Evolutionary conservation across 257 asterid species (phyloP), one percentile per base, ranked within the genome.

Genomic region (Coffea eugenioides): DNA sequence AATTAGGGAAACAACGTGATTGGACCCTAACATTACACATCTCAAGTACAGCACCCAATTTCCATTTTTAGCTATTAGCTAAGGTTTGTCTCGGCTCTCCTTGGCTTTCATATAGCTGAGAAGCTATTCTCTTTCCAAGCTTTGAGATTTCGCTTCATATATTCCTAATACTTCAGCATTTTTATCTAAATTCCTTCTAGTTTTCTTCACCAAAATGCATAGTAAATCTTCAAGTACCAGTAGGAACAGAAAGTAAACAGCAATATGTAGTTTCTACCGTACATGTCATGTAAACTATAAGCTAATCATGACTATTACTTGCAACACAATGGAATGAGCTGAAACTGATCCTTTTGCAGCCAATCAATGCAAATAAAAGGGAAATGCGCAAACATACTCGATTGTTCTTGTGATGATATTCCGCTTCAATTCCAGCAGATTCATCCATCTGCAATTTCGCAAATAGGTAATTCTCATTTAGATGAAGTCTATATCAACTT

Each of bases 401-500:
- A 79, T 86, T 93, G 61, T 92, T 95, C 87, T 92, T 95, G 87
- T 92, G 98, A 83, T 95, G 98, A 90, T 95, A 95, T 83, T 95
- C 99, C 79, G 93, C 95, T 84, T 95, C 99, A 75, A 93, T 93
- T 80, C 99, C 98, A 20, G 97, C 97, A 80, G 97, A 85, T 81
- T 90, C 97, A 57, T 95, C 99, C 99, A 93, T 93, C 98, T 95
- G 91, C 88, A 84, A 76, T 76, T 83, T 71, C 81, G 81, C 11
- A 84, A 79, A 73, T 31, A 56, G 36, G 23, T 75, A 23, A 54
- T 52, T 56, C 14, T 59, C 56, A 15, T 43, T 68, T 61, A 75
- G 74, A 36, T 39, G 41, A 59, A 31, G 27, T 10, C 23, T 27
- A 12, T 41, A 75, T 59, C 76, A 68, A 74, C 68, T 59, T 77